Percentiles rank a stretch among this genome's conserved stretches.
Conservation (phyloP, 257 asterid genomes). For the Salvia rosmarinus region DNA sequence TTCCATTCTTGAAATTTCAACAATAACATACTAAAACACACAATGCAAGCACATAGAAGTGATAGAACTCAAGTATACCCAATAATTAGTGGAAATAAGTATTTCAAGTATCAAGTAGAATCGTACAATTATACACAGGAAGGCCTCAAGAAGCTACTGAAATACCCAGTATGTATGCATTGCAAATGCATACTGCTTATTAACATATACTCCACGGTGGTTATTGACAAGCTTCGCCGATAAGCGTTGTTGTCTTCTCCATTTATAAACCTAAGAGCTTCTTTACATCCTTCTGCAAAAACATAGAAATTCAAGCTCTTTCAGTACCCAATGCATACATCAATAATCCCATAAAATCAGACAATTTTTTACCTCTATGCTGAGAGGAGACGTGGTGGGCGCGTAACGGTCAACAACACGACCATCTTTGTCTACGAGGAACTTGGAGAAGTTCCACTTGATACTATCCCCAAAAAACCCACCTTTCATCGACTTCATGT, state of each 20-base stretch:
- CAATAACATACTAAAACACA: no score
- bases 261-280: neutral
- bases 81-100: neutral
- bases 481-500: conserved; percentile 81
- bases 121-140: neutral
- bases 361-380: conserved; percentile 69
- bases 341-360: neutral
- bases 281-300: conserved; percentile 1
- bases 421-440: conserved; percentile 83
- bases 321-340: neutral
- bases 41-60: no score
- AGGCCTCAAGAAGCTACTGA: neutral
- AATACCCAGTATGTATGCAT: neutral
- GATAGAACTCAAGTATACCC: neutral
- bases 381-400: conserved; percentile 84
- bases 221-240: no score
- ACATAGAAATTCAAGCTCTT: neutral
- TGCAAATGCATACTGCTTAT: neutral
- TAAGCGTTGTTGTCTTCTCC: neutral
- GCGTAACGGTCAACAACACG: conserved; percentile 84
- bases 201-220: neutral
- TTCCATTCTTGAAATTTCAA: no score
- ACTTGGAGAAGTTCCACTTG: conserved; percentile 94
- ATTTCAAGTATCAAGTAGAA: neutral
- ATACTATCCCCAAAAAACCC: conserved; percentile 78